phyloP scores from a whole-genome alignment of 2,329 filamentous ascomycete species.

The Phaeosphaeriaceae sp. region DNA sequence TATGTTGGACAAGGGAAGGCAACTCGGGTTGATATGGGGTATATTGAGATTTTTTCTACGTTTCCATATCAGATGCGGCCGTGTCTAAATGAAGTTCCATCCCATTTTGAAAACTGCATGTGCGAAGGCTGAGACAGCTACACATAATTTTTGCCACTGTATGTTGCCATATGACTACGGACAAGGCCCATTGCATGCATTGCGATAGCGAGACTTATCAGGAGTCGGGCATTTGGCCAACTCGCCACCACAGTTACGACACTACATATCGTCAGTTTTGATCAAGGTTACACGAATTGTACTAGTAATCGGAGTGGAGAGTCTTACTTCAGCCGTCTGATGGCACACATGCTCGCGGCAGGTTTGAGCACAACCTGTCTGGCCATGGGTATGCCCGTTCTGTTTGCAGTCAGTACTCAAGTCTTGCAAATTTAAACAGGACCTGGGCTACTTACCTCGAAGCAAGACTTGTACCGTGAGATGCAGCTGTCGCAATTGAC shows the following conservation, averaged over 20 bases:
- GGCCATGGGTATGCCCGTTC: slow-evolving; percentile 18
- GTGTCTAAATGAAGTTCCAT: background rate
- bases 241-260: background rate
- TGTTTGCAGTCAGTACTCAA: background rate
- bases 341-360: slow-evolving; percentile 24
- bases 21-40: background rate
- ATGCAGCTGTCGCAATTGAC: slow-evolving; percentile 13
- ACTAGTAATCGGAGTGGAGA: background rate
- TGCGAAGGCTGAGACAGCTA: too few species aligned
- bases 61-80: background rate
- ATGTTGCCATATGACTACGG: background rate
- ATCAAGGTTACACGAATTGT: background rate
- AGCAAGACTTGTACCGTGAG: slow-evolving; percentile 14
- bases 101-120: too few species aligned
- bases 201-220: slow-evolving; percentile 4
- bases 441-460: slow-evolving; percentile 5
- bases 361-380: slow-evolving; percentile 16
- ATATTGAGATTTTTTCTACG: background rate
- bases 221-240: slow-evolving; percentile 5
- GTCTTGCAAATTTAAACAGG: too few species aligned
- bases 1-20: background rate
- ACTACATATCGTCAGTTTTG: background rate
- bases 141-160: background rate
- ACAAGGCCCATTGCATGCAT: background rate
- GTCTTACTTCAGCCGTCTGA: slow-evolving; percentile 7